These are phyloP conservation scores for Clavaria fumosa DNA, from an alignment of 768 basidiomycete species.

Conservation along the genomic window DNA sequence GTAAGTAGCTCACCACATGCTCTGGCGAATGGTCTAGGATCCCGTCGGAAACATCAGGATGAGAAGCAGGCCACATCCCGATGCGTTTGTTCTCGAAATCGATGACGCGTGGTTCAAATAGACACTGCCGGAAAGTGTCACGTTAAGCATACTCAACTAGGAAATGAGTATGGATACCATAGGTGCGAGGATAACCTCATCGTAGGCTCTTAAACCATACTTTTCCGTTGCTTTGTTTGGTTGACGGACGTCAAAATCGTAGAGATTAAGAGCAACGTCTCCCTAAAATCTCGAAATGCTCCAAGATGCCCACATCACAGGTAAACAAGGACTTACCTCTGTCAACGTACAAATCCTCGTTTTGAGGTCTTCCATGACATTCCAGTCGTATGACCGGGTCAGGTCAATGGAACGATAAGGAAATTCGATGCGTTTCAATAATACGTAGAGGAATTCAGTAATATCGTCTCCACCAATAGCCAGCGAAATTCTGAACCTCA, in stretches of 20 bases:
- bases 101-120: slow-evolving; percentile 88
- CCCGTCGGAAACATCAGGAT: slow-evolving; percentile 58
- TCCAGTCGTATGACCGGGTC: slow-evolving; percentile 70
- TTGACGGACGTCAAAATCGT: slow-evolving; percentile 76
- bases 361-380: slow-evolving; percentile 85
- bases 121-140: slow-evolving; percentile 36
- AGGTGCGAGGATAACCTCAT: slow-evolving; percentile 88
- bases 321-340: slow-evolving; percentile 46
- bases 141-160: neutral
- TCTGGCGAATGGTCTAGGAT: slow-evolving; percentile 43
- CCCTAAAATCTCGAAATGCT: slow-evolving; percentile 29
- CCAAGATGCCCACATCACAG: slow-evolving; percentile 2
- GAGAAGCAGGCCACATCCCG: slow-evolving; percentile 32
- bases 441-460: slow-evolving; percentile 71
- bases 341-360: slow-evolving; percentile 67
- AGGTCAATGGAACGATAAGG: slow-evolving; percentile 81
- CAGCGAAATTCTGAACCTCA: slow-evolving; percentile 48
- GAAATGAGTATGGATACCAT: slow-evolving; percentile 41
- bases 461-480: slow-evolving; percentile 92
- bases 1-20: slow-evolving; percentile 37
- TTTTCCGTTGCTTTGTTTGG: slow-evolving; percentile 70
- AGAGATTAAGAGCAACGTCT: slow-evolving; percentile 79
- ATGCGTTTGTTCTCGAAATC: slow-evolving; percentile 70
- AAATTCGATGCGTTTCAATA: slow-evolving; percentile 68
- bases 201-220: slow-evolving; percentile 82